Percentiles rank a stretch among this genome's conserved stretches.
Evolutionary conservation across 177 flowering plant species (phyloP).

Genomic region (Vitis hybrid): DNA sequence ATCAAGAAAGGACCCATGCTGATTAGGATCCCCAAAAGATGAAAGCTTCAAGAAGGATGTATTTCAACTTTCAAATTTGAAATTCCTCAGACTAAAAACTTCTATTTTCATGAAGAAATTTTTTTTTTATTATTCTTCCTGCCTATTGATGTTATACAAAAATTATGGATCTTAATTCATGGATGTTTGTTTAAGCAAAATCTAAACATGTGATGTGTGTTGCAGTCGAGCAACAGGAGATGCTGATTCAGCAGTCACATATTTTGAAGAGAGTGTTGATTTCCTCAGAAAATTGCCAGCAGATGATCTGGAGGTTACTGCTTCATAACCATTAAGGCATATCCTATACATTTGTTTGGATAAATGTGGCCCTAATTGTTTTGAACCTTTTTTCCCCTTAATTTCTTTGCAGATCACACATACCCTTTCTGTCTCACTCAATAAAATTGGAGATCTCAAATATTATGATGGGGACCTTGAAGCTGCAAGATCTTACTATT

Average conservation of each 20-base stretch:
- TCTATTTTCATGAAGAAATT: too few relatives aligned
- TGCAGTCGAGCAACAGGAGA: conserved; percentile 89
- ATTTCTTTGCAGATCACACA: conserved; percentile 62
- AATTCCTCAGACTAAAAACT: too few relatives aligned
- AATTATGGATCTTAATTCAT: background rate
- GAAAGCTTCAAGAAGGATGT: too few relatives aligned
- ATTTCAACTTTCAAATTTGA: too few relatives aligned
- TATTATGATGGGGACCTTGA: conserved; percentile 81
- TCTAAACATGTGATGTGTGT: conserved; percentile 3
- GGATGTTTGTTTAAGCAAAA: conserved; percentile 3
- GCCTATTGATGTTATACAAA: background rate
- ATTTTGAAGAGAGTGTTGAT: conserved; percentile 81
- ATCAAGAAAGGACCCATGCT: too few relatives aligned
- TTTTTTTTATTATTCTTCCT: background rate
- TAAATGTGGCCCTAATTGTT: background rate
- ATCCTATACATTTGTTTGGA: background rate
- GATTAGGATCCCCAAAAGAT: too few relatives aligned
- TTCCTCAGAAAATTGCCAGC: conserved; percentile 69
- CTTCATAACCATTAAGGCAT: conserved; percentile 3
- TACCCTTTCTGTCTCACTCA: conserved; percentile 94
- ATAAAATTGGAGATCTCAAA: conserved; percentile 96
- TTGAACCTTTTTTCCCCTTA: background rate
- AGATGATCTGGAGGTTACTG: conserved; percentile 77
- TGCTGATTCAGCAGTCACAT: conserved; percentile 60
- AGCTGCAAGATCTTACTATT: conserved; percentile 73